Conservation (phyloP, 768 basidiomycete genomes). For the Tylopilus plumbeoviolaceoides region DNA sequence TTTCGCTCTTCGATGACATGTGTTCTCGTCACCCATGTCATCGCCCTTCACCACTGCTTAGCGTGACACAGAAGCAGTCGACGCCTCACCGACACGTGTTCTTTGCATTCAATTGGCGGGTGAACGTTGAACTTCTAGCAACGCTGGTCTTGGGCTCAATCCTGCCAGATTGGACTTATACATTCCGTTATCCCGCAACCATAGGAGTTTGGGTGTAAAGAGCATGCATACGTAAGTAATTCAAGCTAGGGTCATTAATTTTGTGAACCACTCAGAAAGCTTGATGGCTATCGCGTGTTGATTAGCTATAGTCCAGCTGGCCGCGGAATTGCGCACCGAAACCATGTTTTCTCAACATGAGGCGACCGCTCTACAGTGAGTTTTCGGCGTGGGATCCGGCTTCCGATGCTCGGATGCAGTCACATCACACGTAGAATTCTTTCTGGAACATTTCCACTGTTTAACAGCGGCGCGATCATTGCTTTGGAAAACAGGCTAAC, state of each 20-base stretch:
- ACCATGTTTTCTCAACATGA: slow-evolving; percentile 12
- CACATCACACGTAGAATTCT: background rate
- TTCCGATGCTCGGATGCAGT: background rate
- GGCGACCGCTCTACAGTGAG: slow-evolving; percentile 3
- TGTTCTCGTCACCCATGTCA: background rate
- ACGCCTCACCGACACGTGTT: slow-evolving; percentile 8
- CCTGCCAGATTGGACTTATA: slow-evolving; percentile 5
- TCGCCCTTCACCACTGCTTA: background rate
- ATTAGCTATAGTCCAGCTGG: slow-evolving; percentile 1
- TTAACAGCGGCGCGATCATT: background rate
- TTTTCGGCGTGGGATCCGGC: slow-evolving; percentile 12
- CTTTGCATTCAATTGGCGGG: slow-evolving; percentile 3
- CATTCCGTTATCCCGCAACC: slow-evolving; percentile 4
- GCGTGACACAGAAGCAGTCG: background rate
- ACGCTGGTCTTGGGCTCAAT: background rate
- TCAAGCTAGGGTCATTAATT: slow-evolving; percentile 4
- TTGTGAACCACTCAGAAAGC: slow-evolving; percentile 8
- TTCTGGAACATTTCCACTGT: background rate
- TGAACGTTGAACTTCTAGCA: background rate
- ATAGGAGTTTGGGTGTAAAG: background rate
- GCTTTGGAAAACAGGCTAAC: background rate
- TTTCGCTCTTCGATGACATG: background rate
- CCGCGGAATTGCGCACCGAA: slow-evolving; percentile 25
- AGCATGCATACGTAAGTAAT: slow-evolving; percentile 6
- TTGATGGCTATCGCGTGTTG: slow-evolving; percentile 17